These are phyloP conservation scores for Oxalis stricta DNA, from an alignment of 441 rosid genomes.

Conservation along the genomic window DNA sequence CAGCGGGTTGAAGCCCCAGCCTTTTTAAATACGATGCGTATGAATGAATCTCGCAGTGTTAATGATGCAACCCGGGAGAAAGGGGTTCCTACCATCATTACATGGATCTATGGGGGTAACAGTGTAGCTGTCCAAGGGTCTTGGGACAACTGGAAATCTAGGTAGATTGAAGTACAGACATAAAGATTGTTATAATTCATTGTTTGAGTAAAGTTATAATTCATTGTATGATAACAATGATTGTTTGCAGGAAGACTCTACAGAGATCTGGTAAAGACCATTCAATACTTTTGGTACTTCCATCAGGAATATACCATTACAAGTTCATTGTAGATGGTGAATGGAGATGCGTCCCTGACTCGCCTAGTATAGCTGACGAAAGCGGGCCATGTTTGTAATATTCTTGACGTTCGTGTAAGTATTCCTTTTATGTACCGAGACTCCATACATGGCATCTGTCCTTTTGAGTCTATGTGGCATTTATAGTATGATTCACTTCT, in stretches of 20 bases:
- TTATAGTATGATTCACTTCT: too few species aligned
- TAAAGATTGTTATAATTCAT: too few species aligned
- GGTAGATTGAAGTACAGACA: slow-evolving; percentile 22
- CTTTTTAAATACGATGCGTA: slow-evolving; percentile 30
- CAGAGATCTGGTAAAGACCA: slow-evolving; percentile 79
- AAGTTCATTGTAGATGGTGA: slow-evolving; percentile 83
- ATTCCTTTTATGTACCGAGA: slow-evolving; percentile 1
- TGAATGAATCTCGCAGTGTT: slow-evolving; percentile 31
- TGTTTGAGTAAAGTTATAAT: too few species aligned
- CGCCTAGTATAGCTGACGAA: slow-evolving; percentile 59
- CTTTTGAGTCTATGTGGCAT: too few species aligned
- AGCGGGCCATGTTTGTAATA: slow-evolving; percentile 53
- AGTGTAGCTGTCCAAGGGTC: slow-evolving; percentile 84
- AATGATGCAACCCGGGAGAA: slow-evolving; percentile 28
- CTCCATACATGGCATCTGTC: too few species aligned
- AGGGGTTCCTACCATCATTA: slow-evolving; percentile 66
- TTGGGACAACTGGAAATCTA: slow-evolving; percentile 84
- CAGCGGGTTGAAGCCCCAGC: slow-evolving; percentile 33
- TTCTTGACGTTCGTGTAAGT: slow-evolving; percentile 78
- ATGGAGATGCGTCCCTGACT: slow-evolving; percentile 63
- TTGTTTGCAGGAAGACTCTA: slow-evolving; percentile 45
- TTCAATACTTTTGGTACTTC: slow-evolving; percentile 65
- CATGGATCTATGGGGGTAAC: slow-evolving; percentile 80
- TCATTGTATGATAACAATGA: background rate
- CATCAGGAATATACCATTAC: slow-evolving; percentile 72